Percentiles rank a stretch among this genome's conserved stretches.
Evolutionary conservation across 2,329 filamentous ascomycete species (phyloP).

Genomic region (Pseudogymnoascus sp.): DNA sequence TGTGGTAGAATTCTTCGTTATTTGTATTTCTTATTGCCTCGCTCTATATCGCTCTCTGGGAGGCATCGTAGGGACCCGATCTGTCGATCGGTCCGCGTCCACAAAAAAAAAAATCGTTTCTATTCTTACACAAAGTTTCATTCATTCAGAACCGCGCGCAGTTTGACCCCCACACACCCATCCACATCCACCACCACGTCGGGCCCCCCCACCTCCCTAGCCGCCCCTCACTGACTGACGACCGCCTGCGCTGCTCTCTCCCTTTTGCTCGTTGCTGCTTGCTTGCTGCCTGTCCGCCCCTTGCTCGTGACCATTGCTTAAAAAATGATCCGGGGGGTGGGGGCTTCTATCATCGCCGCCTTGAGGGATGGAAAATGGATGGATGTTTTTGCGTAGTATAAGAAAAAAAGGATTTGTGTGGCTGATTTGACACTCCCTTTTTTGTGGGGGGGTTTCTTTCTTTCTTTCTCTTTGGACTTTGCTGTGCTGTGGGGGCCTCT

Average conservation of each 20-base stretch:
- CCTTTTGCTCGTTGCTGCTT: background rate
- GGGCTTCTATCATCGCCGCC: conserved; percentile 7
- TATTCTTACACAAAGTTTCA: conserved; percentile 8
- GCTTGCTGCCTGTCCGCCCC: background rate
- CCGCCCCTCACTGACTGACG: background rate
- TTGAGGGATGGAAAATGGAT: conserved; percentile 7
- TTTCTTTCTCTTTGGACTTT: background rate
- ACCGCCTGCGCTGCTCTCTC: background rate
- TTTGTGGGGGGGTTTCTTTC: background rate
- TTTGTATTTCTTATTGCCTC: conserved; percentile 7
- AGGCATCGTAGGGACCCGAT: background rate
- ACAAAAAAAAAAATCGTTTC: conserved; percentile 2
- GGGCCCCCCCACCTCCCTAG: background rate
- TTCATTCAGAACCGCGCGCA: conserved; percentile 1
- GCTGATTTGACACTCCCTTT: conserved; percentile 5
- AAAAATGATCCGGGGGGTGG: background rate
- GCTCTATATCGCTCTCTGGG: conserved; percentile 2
- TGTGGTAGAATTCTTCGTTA: background rate
- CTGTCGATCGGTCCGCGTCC: conserved; percentile 3
- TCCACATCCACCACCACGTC: conserved; percentile 1
- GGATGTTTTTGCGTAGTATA: conserved; percentile 1
- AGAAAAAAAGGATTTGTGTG: background rate
- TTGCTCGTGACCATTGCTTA: background rate
- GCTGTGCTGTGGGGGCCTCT: background rate
- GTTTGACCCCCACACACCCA: background rate